Conservation (phyloP, 176 grass and related monocot genomes). For the Oryza meyeriana region DNA sequence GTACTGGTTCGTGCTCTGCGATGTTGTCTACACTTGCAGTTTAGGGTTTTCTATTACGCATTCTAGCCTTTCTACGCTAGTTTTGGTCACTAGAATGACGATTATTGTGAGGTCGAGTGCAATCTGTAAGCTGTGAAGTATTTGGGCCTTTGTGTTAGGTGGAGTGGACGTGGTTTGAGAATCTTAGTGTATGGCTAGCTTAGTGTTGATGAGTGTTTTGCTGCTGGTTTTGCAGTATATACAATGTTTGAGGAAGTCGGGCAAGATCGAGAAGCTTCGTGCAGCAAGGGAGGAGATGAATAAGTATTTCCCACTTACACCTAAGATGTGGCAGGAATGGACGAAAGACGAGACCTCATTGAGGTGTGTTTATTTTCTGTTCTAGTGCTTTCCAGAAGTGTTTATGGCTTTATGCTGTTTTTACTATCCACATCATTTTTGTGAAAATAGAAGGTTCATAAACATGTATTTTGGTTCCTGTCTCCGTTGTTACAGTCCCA, state of each 20-base stretch:
- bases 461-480: not conserved
- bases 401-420: not conserved
- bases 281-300: constrained; percentile 86
- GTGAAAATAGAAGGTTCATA: not conserved
- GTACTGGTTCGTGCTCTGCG: not conserved
- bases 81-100: not conserved
- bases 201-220: not conserved
- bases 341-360: constrained; percentile 76
- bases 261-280: constrained; percentile 71
- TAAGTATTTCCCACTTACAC: constrained; percentile 62
- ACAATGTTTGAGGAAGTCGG: constrained; percentile 78
- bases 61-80: not conserved
- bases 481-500: constrained; percentile 50
- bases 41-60: not conserved
- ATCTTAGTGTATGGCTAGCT: not conserved
- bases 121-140: too few relatives aligned
- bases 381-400: not conserved
- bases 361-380: constrained; percentile 41
- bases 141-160: too few relatives aligned
- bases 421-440: not conserved
- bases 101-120: too few relatives aligned
- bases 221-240: constrained; percentile 52
- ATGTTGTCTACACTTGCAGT: not conserved
- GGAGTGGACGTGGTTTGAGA: not conserved
- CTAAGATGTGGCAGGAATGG: constrained; percentile 95